Conservation (phyloP, 352 stramenopile species). For the Aphanomyces astaci region DNA sequence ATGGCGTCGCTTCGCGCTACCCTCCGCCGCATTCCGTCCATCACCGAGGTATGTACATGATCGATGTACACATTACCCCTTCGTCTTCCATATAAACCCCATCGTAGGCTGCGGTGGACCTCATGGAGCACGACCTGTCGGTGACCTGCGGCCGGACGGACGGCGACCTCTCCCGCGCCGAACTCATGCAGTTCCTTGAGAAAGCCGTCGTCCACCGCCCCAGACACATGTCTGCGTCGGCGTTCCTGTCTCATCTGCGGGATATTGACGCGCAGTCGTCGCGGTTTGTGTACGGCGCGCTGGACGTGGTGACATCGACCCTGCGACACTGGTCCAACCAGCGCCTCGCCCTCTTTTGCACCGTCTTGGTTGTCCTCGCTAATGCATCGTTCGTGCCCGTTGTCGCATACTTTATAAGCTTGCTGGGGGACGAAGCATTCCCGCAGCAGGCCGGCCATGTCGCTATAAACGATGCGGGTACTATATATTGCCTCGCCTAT, state of each 20-base stretch:
- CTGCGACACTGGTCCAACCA: conserved; percentile 82
- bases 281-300: conserved; percentile 55
- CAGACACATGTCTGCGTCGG: neutral
- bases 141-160: neutral
- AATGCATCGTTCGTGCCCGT: conserved; percentile 72
- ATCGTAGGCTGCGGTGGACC: neutral
- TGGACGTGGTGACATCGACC: conserved; percentile 68
- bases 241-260: neutral
- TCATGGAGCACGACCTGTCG: neutral
- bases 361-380: conserved; percentile 67
- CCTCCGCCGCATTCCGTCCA: neutral
- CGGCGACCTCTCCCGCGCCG: neutral
- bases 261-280: neutral
- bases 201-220: neutral
- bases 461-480: neutral
- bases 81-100: too few species aligned
- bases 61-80: too few species aligned
- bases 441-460: neutral
- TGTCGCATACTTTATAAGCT: conserved; percentile 57
- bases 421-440: neutral
- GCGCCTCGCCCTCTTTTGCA: conserved; percentile 57
- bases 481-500: too few species aligned
- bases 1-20: neutral
- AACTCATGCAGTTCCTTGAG: neutral
- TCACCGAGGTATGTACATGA: neutral